Evolutionary conservation across 306 rosid genomes (phyloP).

Genomic region (Vigna radiata): DNA sequence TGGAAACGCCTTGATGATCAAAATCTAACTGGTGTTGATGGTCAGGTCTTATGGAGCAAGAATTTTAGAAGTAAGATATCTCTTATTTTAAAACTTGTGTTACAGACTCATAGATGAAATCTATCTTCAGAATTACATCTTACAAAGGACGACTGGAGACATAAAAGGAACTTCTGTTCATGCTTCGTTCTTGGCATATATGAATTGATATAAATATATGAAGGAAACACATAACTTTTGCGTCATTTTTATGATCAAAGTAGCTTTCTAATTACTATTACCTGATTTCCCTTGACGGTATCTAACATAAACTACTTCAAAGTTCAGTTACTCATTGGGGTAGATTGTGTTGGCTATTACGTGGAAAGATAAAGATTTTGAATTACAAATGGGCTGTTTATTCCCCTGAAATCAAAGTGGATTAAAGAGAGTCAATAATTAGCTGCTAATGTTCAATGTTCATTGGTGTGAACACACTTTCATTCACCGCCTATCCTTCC

Average conservation of each 20-base stretch:
- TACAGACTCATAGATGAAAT: slow-evolving; percentile 11
- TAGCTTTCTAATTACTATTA: slow-evolving; percentile 9
- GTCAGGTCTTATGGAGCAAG: slow-evolving; percentile 72
- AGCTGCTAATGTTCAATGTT: neutral
- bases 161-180: slow-evolving; percentile 9
- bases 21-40: slow-evolving; percentile 62
- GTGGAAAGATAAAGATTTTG: slow-evolving; percentile 15
- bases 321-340: slow-evolving; percentile 10
- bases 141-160: neutral
- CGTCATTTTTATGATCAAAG: slow-evolving; percentile 1
- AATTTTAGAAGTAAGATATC: slow-evolving; percentile 59
- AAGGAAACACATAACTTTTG: neutral
- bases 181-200: neutral
- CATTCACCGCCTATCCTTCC: neutral
- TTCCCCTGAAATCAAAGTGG: neutral
- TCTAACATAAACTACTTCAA: slow-evolving; percentile 8
- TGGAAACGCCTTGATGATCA: slow-evolving; percentile 85
- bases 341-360: slow-evolving; percentile 8
- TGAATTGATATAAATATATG: too few species aligned
- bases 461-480: neutral
- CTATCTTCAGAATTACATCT: slow-evolving; percentile 3
- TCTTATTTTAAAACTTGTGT: slow-evolving; percentile 29
- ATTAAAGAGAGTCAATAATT: neutral
- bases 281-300: neutral
- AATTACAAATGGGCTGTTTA: slow-evolving; percentile 10